Base-by-base conservation (phyloP, 371 early-diverging fungal genomes). In the Lichtheimia corymbifera region DNA sequence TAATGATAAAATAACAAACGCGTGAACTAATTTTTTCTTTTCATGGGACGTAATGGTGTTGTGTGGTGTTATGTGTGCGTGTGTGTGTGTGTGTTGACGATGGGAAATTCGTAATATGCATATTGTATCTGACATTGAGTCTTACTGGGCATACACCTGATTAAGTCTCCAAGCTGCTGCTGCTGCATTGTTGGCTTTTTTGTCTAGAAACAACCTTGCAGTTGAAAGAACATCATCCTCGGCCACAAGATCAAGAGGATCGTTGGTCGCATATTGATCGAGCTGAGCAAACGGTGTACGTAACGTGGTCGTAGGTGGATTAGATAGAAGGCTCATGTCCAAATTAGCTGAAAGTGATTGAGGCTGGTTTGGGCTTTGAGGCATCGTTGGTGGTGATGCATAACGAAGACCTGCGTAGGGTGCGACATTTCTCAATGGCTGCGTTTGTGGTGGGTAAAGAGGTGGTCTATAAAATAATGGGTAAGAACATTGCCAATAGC, bases 121-220 rank as follows among this genome's bases (percentile, higher is more conserved):
- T 35, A 35, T 35, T 35, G 35, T 47, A 47, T 22, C 47, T 17
- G 47, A 18, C 18, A 47, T n/a, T 47, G 5, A 1, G 7, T 12
- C 28, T 56, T 56, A 56, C 24, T 56, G 57, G 9, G 57, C 57
- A 42, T 56, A 56, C 24, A 56, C 57, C 25, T 56, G 57, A 7
- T 45, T 56, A 15, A 56, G 42, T 43, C 57, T 15, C 57, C 57
- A 56, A 2, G 57, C 27, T 25, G 57, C 30, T 15, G 53, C 53
- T 35, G 35, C n/a, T 18, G 47, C 22, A 45, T 45, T 56, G 28
- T 14, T 45, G 13, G 57, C 25, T 27, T 56, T 56, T 14, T 56
- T 56, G 47, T 47, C 47, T n/a, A 47, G 47, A 18, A 47, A 22
- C 47, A 47, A 18, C 22, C 47, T 47, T 3, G 57, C 18, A 3